Evolutionary conservation across 371 early-diverging fungal genomes (phyloP).

Genomic region (Apophysomyces elegans): DNA sequence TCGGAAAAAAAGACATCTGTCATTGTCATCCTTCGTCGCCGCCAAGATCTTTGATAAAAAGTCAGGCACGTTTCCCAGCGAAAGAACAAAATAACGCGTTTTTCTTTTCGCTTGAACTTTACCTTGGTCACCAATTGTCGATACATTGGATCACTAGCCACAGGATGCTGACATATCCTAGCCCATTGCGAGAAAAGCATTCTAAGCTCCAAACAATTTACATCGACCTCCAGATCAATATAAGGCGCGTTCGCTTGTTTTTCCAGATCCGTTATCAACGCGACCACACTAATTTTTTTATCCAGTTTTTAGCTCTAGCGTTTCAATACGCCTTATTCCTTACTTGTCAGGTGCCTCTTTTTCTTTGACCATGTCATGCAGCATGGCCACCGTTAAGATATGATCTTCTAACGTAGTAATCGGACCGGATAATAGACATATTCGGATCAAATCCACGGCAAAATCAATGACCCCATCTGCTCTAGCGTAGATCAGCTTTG

Average conservation of each 20-base stretch:
- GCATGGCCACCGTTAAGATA: conserved; percentile 67
- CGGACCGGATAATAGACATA: conserved; percentile 61
- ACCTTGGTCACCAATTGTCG: conserved; percentile 67
- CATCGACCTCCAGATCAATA: conserved; percentile 18
- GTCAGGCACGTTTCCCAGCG: background rate
- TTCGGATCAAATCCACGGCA: conserved; percentile 71
- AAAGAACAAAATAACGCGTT: background rate
- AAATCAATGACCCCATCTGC: conserved; percentile 64
- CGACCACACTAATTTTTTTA: conserved; percentile 22
- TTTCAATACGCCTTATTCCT: background rate
- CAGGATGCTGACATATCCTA: conserved; percentile 77
- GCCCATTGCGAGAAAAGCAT: conserved; percentile 86
- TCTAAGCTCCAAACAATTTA: conserved; percentile 32
- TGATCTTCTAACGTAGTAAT: conserved; percentile 74
- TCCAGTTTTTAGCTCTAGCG: background rate
- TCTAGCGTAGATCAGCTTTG: conserved; percentile 72
- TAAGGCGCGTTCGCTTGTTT: conserved; percentile 21
- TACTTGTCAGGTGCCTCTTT: conserved; percentile 61
- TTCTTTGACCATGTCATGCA: conserved; percentile 56
- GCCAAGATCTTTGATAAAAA: conserved; percentile 19
- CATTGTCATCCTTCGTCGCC: conserved; percentile 26
- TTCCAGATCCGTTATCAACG: conserved; percentile 37
- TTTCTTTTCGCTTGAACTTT: conserved; percentile 20
- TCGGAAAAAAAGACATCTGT: conserved; percentile 43
- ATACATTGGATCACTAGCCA: conserved; percentile 71